Base-by-base conservation (phyloP, 176 grass and related monocot genomes). In the Leersia perrieri region DNA sequence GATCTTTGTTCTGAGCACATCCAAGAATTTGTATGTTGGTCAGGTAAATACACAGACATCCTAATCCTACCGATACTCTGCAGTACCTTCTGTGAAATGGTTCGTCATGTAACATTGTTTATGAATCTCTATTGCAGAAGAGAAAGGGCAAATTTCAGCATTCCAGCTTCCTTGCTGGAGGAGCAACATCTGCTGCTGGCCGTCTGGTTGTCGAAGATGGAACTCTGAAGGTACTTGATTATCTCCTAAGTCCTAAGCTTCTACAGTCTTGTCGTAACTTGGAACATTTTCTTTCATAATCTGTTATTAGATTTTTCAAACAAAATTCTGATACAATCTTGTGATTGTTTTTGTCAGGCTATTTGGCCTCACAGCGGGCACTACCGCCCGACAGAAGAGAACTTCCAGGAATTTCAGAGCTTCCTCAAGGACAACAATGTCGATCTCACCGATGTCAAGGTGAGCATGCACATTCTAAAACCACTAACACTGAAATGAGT, bases 1-100 rank as follows among this genome's bases (percentile, higher is more conserved):
- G 92, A 99, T 99, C 66, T 99, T 99, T 86, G 96, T 99, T 53
- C 79, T 99, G 34, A 99, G 96, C 80, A 99, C 96, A 67, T 88
- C 88, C 22, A 89, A 89, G 84, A 90, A 78, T 77, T 12, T 99
- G 35, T 99, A 93, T 88, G 88, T 93, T 45, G 96, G 92, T 3
- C 84, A 95, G 92, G 95, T 97, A 89, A 89, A 90, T 67, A 65
- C 71, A 12, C 87, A 80, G 62, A 23, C 30, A 25, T 39, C 23
- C 32, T 57, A 22, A 14, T 83, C 0, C 32, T 63, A 1, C 3
- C 49, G 69, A 26, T 0, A 27, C 2, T 3, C 10, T 1, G 41
- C 12, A 39, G 8, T 20, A 1, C 38, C 38, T 68, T 15, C 1
- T 61, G 4, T 62, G 36, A 11, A 3, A 11, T 14, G 20, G 13